Base-by-base conservation (phyloP, 1,284 basidiomycete species). In the Ceratobasidium sp. region DNA sequence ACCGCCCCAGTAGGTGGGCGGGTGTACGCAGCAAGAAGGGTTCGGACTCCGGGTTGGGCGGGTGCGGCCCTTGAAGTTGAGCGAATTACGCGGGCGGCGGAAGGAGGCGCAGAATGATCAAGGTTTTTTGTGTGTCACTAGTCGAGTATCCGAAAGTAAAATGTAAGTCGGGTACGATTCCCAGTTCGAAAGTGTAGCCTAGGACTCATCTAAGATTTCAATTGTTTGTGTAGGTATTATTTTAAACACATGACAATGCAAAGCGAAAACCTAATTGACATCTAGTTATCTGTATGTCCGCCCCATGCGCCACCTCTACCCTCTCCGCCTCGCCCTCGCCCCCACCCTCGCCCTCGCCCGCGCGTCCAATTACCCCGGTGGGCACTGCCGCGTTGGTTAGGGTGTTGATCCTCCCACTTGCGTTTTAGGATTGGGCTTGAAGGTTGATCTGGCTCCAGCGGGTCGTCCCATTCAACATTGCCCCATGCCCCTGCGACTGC, bases 61-160 rank as follows among this genome's bases (percentile, higher is more conserved):
- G 56, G 22, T 36, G 67, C 67, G 29, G 67, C 67, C 19, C 56
- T 72, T 14, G 67, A 72, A 47, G 67, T 72, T 44, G 67, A 72
- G 31, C 67, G 56, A 22, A 57, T 60, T 19, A 36, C 60, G 67
- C 56, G 31, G 22, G 56, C 56, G 17, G 67, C 60, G 17, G 67
- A 72, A 31, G n/a, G 54, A 19, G 67, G 29, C 5, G 29, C 29
- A 11, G 47, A 72, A n/a, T 60, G 27, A 60, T 17, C 29, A 14
- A 7, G 8, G 4, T 44, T 14, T 64, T 64, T 22, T 31, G 33
- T 19, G 24, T 50, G 44, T 41, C 36, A 11, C 22, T 72, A 60
- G 54, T 50, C 50, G 15, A 2, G n/a, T 48, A 54, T 54, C 19
- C 54, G 36, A 66, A 66, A 27, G n/a, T 48, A 22, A 41, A 64